Evolutionary conservation across 2,329 filamentous ascomycete species (phyloP).

Genomic region (Cercospora sp.): DNA sequence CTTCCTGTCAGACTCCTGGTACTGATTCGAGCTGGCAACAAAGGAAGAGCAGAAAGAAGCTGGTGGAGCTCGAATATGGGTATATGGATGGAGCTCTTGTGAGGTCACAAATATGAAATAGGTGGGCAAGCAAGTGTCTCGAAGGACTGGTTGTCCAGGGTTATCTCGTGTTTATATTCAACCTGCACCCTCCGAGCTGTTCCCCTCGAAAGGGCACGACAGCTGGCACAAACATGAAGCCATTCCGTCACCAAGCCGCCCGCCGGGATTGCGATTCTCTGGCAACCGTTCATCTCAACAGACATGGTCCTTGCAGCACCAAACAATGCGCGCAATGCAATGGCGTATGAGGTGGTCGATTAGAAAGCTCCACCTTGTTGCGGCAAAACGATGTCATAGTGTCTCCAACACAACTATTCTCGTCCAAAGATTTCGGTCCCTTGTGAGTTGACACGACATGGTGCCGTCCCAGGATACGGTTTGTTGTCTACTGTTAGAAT

Average conservation of each 20-base stretch:
- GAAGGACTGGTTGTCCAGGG: constrained; percentile 9
- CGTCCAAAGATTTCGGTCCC: constrained; percentile 15
- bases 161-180: constrained; percentile 19
- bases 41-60: not conserved
- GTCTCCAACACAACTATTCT: constrained; percentile 21
- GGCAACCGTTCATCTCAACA: constrained; percentile 14
- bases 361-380: constrained; percentile 21
- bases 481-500: not conserved
- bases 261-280: constrained; percentile 12
- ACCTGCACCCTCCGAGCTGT: constrained; percentile 4
- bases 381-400: constrained; percentile 29
- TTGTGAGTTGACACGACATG: constrained; percentile 21
- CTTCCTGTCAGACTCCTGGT: not conserved
- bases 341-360: constrained; percentile 9
- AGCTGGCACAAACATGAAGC: constrained; percentile 1
- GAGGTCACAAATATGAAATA: constrained; percentile 10
- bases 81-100: constrained; percentile 8
- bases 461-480: constrained; percentile 9
- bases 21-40: not conserved
- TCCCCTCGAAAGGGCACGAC: not conserved
- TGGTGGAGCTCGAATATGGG: constrained; percentile 1
- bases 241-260: constrained; percentile 6
- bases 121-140: constrained; percentile 2
- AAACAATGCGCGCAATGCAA: constrained; percentile 8
- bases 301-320: constrained; percentile 1